These are phyloP conservation scores for Physcomitrium patens DNA, from an alignment of 225 moss, liverwort and hornwort species.

Conservation along the genomic window DNA sequence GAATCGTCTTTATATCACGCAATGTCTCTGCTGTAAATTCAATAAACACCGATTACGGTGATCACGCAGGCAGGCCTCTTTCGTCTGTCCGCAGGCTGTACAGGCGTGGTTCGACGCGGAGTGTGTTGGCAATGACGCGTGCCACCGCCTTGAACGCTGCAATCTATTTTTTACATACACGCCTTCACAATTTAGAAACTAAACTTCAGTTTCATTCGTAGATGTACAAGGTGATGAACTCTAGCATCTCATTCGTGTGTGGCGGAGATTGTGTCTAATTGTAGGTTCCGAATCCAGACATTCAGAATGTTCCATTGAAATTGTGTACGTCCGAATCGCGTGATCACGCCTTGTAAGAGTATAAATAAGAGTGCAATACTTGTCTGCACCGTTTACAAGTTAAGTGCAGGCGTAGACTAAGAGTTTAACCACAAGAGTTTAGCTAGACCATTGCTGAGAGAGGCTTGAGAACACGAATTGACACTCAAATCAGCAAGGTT, in stretches of 20 bases:
- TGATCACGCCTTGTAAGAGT: background rate
- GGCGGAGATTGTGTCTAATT: background rate
- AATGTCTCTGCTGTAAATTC: too few relatives aligned
- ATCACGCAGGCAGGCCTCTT: too few relatives aligned
- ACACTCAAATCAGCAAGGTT: background rate
- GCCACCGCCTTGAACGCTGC: background rate
- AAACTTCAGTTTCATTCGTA: background rate
- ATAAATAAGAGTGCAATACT: background rate
- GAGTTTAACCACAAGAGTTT: background rate
- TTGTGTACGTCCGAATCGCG: background rate
- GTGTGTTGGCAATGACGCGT: conserved; percentile 41
- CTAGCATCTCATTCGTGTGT: background rate
- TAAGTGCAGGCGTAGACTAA: background rate
- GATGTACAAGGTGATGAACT: background rate
- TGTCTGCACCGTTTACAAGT: conserved; percentile 12
- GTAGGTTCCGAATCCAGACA: background rate
- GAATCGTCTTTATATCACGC: too few relatives aligned
- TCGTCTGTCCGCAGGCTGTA: too few relatives aligned
- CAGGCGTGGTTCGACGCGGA: background rate
- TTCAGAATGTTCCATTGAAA: background rate
- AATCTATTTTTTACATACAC: background rate
- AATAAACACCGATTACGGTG: too few relatives aligned
- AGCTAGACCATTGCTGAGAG: background rate
- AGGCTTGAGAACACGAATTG: background rate
- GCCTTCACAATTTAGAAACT: background rate